Evolutionary conservation across 1,284 basidiomycete species (phyloP).

Genomic region (Pyrrhoderma noxium): DNA sequence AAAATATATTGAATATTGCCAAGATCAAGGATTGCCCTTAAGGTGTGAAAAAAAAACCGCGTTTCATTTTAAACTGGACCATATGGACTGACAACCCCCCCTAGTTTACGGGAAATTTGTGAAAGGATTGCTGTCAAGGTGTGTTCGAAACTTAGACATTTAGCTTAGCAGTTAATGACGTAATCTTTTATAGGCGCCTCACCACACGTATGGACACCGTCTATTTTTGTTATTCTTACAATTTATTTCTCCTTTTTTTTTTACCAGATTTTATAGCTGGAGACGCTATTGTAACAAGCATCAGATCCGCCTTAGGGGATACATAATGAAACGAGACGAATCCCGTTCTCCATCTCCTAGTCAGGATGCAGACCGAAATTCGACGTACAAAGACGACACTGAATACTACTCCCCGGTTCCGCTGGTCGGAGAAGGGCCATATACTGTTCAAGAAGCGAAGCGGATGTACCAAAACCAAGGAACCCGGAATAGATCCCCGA

Average conservation of each 20-base stretch:
- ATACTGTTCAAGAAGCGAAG: conserved; percentile 39
- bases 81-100: background rate
- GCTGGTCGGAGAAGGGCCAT: conserved; percentile 33
- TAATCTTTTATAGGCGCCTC: conserved; percentile 51
- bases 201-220: conserved; percentile 57
- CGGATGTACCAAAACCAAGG: conserved; percentile 34
- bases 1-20: conserved; percentile 79
- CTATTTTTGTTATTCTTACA: conserved; percentile 2
- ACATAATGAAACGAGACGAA: conserved; percentile 60
- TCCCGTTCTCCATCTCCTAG: conserved; percentile 35
- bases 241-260: conserved; percentile 5
- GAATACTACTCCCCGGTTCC: conserved; percentile 18
- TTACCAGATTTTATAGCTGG: conserved; percentile 74
- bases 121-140: conserved; percentile 77
- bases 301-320: conserved; percentile 74
- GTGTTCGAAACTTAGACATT: conserved; percentile 16
- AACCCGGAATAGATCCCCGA: conserved; percentile 57
- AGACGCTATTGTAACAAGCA: conserved; percentile 82
- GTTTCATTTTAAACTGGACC: conserved; percentile 2
- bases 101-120: conserved; percentile 71
- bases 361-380: conserved; percentile 26
- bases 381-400: background rate
- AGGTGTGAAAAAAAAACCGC: conserved; percentile 37
- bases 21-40: conserved; percentile 71
- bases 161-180: conserved; percentile 1